Evolutionary conservation across 768 basidiomycete genomes (phyloP).

Genomic region (Rhizopogon vulgaris): DNA sequence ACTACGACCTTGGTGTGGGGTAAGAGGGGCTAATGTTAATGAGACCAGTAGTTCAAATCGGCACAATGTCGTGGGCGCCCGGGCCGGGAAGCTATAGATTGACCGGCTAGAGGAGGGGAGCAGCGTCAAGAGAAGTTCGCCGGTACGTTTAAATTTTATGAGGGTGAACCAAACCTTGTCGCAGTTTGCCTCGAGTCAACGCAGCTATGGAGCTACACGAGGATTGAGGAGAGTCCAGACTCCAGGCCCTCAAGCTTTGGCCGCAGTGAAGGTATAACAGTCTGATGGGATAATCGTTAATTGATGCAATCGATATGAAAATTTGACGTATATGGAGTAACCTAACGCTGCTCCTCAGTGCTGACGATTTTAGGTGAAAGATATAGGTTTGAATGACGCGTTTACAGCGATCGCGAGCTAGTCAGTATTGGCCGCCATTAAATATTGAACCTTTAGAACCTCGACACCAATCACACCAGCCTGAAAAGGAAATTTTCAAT

Average conservation of each 20-base stretch:
- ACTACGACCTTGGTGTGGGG: neutral
- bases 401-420: neutral
- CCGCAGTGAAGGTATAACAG: neutral
- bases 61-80: too few species aligned
- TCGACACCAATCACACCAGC: too few species aligned
- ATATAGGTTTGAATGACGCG: neutral
- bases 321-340: neutral
- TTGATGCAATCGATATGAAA: neutral
- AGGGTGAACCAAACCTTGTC: neutral
- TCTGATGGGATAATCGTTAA: neutral
- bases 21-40: neutral
- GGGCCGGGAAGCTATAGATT: neutral
- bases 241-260: neutral
- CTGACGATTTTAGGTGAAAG: neutral
- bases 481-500: too few species aligned
- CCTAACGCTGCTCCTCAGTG: neutral
- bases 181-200: neutral
- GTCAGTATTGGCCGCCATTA: too few species aligned
- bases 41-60: neutral
- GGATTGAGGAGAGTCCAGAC: neutral
- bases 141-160: neutral
- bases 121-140: neutral
- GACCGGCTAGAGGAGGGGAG: neutral
- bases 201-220: neutral
- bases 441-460: too few species aligned